Percentiles rank a stretch among this genome's conserved stretches.
These are phyloP conservation scores for Umbelopsis sp. DNA, from an alignment of 192 early-diverging fungal species.

Conservation along the genomic window DNA sequence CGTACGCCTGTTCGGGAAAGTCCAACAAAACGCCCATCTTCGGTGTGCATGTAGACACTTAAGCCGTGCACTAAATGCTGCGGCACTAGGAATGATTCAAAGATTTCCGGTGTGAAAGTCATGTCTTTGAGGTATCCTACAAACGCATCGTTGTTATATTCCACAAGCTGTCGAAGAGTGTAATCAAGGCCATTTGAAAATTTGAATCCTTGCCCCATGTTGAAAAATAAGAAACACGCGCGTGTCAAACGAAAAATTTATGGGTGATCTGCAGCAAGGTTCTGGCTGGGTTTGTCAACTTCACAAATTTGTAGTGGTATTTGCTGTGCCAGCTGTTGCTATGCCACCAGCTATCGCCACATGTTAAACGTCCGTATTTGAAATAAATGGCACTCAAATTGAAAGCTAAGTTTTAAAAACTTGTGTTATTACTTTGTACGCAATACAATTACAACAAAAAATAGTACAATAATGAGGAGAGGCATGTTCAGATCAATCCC, in stretches of 20 bases:
- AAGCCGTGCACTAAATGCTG: background rate
- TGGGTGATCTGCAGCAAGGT: background rate
- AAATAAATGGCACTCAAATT: too few species aligned
- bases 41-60: conserved; percentile 6
- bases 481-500: too few species aligned
- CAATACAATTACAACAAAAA: too few species aligned
- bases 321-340: too few species aligned
- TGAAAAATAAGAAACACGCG: background rate
- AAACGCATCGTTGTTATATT: conserved; percentile 4
- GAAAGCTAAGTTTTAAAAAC: too few species aligned
- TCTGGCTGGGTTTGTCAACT: too few species aligned
- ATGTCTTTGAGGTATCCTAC: background rate
- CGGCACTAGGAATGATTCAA: conserved; percentile 1
- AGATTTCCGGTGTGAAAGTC: background rate
- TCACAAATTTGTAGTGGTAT: too few species aligned
- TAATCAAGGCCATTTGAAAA: conserved; percentile 10
- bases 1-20: background rate
- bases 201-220: background rate
- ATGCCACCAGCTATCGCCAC: too few species aligned
- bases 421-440: too few species aligned
- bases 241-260: background rate
- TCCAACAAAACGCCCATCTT: background rate
- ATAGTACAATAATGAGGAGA: too few species aligned
- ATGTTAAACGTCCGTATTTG: too few species aligned
- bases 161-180: background rate